Evolutionary conservation across 164 flowering plant species (phyloP).

Genomic region (Piper betle): DNA sequence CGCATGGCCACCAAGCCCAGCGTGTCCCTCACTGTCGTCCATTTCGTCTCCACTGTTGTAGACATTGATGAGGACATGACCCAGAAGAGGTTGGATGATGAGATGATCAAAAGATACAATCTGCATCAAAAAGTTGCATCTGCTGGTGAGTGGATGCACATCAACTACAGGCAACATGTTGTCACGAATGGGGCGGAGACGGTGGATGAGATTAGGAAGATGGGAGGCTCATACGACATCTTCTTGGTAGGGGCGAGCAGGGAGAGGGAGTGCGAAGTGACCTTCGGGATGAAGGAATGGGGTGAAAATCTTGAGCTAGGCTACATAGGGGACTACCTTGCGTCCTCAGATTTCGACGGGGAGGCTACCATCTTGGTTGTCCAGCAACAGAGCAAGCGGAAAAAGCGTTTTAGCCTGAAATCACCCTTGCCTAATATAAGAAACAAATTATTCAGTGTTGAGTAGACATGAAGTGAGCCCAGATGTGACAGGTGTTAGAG

Average conservation of each 20-base stretch:
- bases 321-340: conserved; percentile 51
- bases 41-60: conserved; percentile 37
- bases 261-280: conserved; percentile 25
- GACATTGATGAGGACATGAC: conserved; percentile 44
- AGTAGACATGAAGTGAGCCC: too few species aligned
- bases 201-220: neutral
- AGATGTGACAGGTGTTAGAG: too few species aligned
- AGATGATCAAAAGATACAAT: neutral
- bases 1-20: conserved; percentile 50
- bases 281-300: conserved; percentile 55
- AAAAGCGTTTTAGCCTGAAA: too few species aligned
- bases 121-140: neutral
- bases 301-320: conserved; percentile 72
- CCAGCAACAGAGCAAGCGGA: conserved; percentile 32
- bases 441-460: too few species aligned
- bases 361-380: conserved; percentile 53
- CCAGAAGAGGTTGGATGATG: conserved; percentile 19
- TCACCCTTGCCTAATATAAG: too few species aligned
- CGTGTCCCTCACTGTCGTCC: conserved; percentile 48
- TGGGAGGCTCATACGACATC: conserved; percentile 37
- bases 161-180: neutral
- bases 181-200: neutral
- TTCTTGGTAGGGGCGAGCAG: conserved; percentile 51
- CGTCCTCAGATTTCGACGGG: conserved; percentile 42
- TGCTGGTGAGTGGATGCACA: neutral